Percentiles rank a stretch among this genome's conserved stretches.
These are phyloP conservation scores for Capronia americana DNA, from an alignment of 2,329 filamentous ascomycete genomes.

Conservation along the genomic window DNA sequence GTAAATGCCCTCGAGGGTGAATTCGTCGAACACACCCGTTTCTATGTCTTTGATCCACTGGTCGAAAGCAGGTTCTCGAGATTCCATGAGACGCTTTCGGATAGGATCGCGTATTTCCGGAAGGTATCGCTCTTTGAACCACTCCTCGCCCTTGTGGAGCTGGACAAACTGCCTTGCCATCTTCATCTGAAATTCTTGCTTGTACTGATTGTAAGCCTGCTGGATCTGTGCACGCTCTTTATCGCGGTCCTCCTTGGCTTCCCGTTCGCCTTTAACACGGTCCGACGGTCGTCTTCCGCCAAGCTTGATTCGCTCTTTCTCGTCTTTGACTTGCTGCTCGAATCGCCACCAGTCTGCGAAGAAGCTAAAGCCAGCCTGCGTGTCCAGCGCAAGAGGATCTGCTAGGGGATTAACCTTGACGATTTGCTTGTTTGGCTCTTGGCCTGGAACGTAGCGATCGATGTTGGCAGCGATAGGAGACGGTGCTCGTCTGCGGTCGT, in stretches of 20 bases:
- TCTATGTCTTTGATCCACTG: conserved; percentile 92
- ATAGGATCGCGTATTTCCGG: conserved; percentile 79
- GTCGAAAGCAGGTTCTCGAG: conserved; percentile 76
- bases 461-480: conserved; percentile 65
- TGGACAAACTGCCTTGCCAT: conserved; percentile 91
- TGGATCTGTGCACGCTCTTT: conserved; percentile 69
- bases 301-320: conserved; percentile 66
- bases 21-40: conserved; percentile 86
- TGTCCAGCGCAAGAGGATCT: conserved; percentile 68
- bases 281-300: conserved; percentile 62
- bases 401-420: conserved; percentile 63
- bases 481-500: conserved; percentile 63
- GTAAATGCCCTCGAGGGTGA: conserved; percentile 90
- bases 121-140: conserved; percentile 96
- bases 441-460: conserved; percentile 69
- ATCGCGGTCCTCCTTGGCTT: conserved; percentile 67
- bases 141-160: conserved; percentile 93
- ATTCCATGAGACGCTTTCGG: conserved; percentile 76
- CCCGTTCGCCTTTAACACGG: conserved; percentile 66
- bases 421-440: conserved; percentile 61
- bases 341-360: conserved; percentile 72
- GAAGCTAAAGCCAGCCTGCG: conserved; percentile 71
- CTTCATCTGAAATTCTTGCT: conserved; percentile 68
- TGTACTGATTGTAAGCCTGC: conserved; percentile 69
- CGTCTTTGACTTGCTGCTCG: conserved; percentile 68